Base-by-base conservation (phyloP, 1,284 basidiomycete species). In the Vanrija sp. region DNA sequence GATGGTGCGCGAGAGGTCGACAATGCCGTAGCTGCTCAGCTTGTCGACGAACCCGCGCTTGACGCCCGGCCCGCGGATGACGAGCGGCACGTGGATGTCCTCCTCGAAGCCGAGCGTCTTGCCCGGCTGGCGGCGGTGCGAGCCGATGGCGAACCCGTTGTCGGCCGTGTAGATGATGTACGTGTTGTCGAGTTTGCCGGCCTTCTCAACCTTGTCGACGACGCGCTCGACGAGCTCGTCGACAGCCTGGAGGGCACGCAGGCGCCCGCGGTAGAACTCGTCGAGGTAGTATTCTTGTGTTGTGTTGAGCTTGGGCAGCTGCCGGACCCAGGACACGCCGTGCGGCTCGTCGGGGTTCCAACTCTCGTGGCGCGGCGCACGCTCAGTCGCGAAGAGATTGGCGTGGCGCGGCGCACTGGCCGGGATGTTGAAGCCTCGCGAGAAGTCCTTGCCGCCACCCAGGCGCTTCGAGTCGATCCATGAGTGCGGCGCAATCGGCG, bases 21-120 rank as follows among this genome's bases (percentile, higher is more conserved):
- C 67, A 5, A 68, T 70, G 9, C 67, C 62, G 56, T 65, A 64
- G 15, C 58, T 58, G 3, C 62, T 65, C 8, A 57, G 42, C 3
- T 43, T 47, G 53, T 69, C 65, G 38, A 52, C 39, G 19, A 55
- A 16, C 2, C 69, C 68, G 9, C 51, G n/a, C 1, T 55, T 43
- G 6, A 71, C 51, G 3, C 50, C 55, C 0, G 72, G 72, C 1
- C 71, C 69, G 3, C 72, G 69, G 14, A 66, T 56, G 26, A 69
- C 57, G 39, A 69, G 59, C 0, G 67, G 66, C 3, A 69, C 65
- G 40, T 63, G 62, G 49, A 69, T 68, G 59, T 74, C 72, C 54
- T 74, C 70, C 51, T 74, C 72, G 51, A 60, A 72, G 2, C 66
- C 68, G 6, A 69, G 61, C 1, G 71, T 72, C 57, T 73, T 74